Evolutionary conservation across 2,329 filamentous ascomycete species (phyloP), one percentile per base, ranked within the genome.

Genomic region (Pestalotiopsis sp.): DNA sequence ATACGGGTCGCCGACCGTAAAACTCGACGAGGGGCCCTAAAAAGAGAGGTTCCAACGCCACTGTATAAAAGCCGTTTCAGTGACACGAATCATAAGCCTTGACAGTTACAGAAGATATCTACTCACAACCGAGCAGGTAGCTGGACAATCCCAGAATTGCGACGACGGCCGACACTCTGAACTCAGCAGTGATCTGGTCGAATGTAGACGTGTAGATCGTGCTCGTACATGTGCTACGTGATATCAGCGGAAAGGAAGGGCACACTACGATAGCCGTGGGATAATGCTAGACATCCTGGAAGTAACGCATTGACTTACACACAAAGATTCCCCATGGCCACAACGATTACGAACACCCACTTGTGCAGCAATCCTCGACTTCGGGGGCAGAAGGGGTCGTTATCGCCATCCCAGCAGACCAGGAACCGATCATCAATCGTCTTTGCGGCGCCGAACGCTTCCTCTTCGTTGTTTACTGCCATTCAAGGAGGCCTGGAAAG

Each of bases 1-100:
- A 97, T 75, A 97, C 93, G 27, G 91, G 92, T 61, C 93, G 85
- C 13, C 94, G 89, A 56, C 94, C 94, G 78, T 93, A 97, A 78
- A 97, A 96, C 79, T 92, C 90, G 71, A 88, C 90, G 67, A 92
- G 78, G 0, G 90, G 91, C 38, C 86, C 87, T 73, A 90, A 78
- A 62, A 92, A 82, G 74, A 91, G 86, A 14, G 90, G 90, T 0
- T 90, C 90, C 60, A 90, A 73, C n/a, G 83, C 83, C 70, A 89
- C 76, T 78, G 59, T n/a, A 45, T 13, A 9, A 6, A 25, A 9
- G 4, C 36, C 6, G 45, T 23, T 9, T 36, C 17, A 52, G 45
- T 23, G 7, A 23, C n/a, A 9, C 4, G 4, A n/a, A n/a, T 9
- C 14, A 52, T n/a, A 14, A n/a, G 3, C 17, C 7, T 17, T 23